phyloP scores from a whole-genome alignment of 108 stramenopile genomes.

The Mayamaea pseudoterrestris region DNA sequence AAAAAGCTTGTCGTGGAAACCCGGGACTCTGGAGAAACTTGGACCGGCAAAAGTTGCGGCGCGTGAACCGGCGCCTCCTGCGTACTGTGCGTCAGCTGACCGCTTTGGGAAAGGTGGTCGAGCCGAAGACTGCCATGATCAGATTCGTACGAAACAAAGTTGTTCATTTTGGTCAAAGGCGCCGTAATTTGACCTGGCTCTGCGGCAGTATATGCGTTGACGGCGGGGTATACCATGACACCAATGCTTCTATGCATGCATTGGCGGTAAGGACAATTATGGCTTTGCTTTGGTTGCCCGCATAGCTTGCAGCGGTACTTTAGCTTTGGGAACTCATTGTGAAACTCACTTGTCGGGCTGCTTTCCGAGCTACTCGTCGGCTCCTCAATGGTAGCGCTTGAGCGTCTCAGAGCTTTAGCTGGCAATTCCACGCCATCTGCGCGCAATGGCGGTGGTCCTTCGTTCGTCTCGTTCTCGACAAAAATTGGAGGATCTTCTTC shows the following conservation, averaged over 20 bases:
- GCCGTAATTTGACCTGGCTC: slow-evolving; percentile 66
- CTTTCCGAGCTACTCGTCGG: neutral
- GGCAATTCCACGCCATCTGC: neutral
- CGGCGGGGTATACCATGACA: slow-evolving; percentile 61
- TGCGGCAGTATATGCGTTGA: slow-evolving; percentile 53
- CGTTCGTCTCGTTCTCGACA: neutral
- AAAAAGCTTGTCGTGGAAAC: too few relatives aligned
- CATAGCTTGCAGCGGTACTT: slow-evolving; percentile 66
- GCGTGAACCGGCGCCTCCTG: too few relatives aligned
- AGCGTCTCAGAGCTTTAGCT: neutral
- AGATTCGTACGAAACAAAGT: slow-evolving; percentile 52
- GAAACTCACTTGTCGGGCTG: too few relatives aligned
- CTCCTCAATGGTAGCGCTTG: neutral
- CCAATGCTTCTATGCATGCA: slow-evolving; percentile 66
- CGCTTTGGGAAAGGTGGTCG: too few relatives aligned
- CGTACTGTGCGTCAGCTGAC: too few relatives aligned
- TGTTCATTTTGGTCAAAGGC: slow-evolving; percentile 69
- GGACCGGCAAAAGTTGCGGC: too few relatives aligned
- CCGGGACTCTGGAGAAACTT: too few relatives aligned
- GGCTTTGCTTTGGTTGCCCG: slow-evolving; percentile 79
- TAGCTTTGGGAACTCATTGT: too few relatives aligned
- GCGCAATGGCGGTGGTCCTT: neutral
- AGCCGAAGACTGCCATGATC: neutral
- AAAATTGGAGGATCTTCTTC: slow-evolving; percentile 33
- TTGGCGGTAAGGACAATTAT: slow-evolving; percentile 52